A percentile compares a stretch with the other conserved stretches of the same genome.
Evolutionary conservation across 2,329 filamentous ascomycete genomes (phyloP).

Genomic region (Ramularia endophylla): DNA sequence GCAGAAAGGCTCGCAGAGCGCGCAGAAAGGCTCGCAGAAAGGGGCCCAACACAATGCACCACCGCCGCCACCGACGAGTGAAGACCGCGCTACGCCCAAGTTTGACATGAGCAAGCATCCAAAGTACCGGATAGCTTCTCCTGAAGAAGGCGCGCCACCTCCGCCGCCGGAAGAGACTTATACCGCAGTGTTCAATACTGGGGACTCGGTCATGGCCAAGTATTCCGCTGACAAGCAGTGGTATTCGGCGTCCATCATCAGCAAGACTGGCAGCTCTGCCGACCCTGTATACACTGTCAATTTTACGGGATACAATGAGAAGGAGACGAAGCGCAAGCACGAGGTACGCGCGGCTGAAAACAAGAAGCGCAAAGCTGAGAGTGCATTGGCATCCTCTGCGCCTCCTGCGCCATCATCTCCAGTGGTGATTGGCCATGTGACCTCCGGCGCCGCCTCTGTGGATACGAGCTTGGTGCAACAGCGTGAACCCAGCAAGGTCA

Average conservation of each 20-base stretch:
- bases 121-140: constrained; percentile 49
- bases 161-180: constrained; percentile 29
- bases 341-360: constrained; percentile 73
- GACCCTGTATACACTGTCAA: constrained; percentile 91
- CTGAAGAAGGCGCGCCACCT: constrained; percentile 23
- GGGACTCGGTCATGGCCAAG: constrained; percentile 84
- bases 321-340: constrained; percentile 70
- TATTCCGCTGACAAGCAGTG: constrained; percentile 90
- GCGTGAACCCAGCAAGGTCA: constrained; percentile 55
- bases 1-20: constrained; percentile 41
- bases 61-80: constrained; percentile 12
- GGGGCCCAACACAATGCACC: constrained; percentile 30
- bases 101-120: constrained; percentile 57
- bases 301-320: constrained; percentile 81
- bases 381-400: constrained; percentile 46
- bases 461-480: constrained; percentile 61
- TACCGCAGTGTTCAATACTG: constrained; percentile 66
- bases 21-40: too few relatives aligned
- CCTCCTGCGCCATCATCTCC: constrained; percentile 34
- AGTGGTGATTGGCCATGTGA: constrained; percentile 47
- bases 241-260: constrained; percentile 88
- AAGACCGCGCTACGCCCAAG: constrained; percentile 18
- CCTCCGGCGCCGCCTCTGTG: constrained; percentile 61
- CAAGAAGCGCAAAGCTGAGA: constrained; percentile 72
- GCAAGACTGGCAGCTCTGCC: constrained; percentile 85